phyloP scores from a whole-genome alignment of 495 filamentous ascomycete genomes.

The Trichocladium antarcticum region DNA sequence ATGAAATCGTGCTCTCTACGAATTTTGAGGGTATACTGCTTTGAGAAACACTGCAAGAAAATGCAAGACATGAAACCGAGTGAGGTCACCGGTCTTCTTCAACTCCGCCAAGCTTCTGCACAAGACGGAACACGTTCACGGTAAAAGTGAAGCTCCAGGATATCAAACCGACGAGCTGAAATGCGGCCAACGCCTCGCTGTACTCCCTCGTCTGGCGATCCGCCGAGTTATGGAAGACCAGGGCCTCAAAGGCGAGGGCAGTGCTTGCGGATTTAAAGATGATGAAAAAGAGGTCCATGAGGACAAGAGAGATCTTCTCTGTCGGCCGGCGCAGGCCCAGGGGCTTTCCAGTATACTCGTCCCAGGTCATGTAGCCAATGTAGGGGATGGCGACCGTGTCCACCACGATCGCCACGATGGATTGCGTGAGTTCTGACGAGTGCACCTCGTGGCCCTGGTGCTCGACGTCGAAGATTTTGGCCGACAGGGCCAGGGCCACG shows the following conservation, averaged over 20 bases:
- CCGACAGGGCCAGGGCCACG: constrained; percentile 69
- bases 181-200: constrained; percentile 67
- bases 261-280: constrained; percentile 91
- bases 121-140: constrained; percentile 77
- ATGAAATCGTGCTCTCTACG: background rate
- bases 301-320: constrained; percentile 75
- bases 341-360: constrained; percentile 91
- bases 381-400: constrained; percentile 84
- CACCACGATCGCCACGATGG: constrained; percentile 81
- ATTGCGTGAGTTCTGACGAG: constrained; percentile 55
- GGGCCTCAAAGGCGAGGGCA: constrained; percentile 73
- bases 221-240: constrained; percentile 52
- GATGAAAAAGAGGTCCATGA: constrained; percentile 91
- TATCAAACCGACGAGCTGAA: constrained; percentile 71
- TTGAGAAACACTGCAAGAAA: background rate
- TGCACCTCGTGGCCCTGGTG: constrained; percentile 24
- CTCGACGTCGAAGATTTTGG: constrained; percentile 57
- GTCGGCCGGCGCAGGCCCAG: constrained; percentile 71
- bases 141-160: constrained; percentile 86
- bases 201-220: constrained; percentile 47
- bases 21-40: background rate
- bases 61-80: background rate
- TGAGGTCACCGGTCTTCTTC: constrained; percentile 27
- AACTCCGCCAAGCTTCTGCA: constrained; percentile 55
- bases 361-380: constrained; percentile 84